Evolutionary conservation across 139 green algal species (phyloP).

Genomic region (Eudorina sp.): DNA sequence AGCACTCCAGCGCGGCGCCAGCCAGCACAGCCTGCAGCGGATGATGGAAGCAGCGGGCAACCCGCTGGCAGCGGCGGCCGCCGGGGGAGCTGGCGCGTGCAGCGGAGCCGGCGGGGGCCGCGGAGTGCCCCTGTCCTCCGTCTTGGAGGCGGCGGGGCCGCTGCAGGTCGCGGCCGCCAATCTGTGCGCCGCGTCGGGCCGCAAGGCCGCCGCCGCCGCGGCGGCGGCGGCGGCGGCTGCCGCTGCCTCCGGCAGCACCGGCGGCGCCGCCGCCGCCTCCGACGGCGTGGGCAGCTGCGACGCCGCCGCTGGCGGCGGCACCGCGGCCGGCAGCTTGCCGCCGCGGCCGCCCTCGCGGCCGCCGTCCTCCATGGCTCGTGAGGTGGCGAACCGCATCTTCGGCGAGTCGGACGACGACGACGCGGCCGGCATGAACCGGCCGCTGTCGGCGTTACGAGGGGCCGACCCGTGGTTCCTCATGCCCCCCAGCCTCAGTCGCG

Average conservation of each 20-base stretch:
- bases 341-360: conserved; percentile 17
- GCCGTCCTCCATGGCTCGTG: conserved; percentile 36
- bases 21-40: conserved; percentile 30
- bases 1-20: background rate
- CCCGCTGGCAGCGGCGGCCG: background rate
- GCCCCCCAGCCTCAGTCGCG: conserved; percentile 28
- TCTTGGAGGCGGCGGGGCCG: background rate
- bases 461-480: conserved; percentile 29
- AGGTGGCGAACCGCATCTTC: conserved; percentile 48
- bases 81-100: background rate
- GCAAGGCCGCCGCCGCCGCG: background rate
- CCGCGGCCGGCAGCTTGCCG: background rate
- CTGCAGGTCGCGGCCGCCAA: conserved; percentile 27
- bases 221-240: background rate
- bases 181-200: conserved; percentile 23
- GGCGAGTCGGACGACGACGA: conserved; percentile 46
- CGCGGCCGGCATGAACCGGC: background rate
- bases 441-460: background rate
- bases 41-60: conserved; percentile 32
- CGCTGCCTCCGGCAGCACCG: background rate
- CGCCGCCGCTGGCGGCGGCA: background rate
- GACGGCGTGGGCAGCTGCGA: background rate
- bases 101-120: background rate
- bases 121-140: conserved; percentile 3
- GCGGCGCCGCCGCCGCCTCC: background rate